Conservation (phyloP, 2,329 filamentous ascomycete species). For the Stachybotrys elegans region DNA sequence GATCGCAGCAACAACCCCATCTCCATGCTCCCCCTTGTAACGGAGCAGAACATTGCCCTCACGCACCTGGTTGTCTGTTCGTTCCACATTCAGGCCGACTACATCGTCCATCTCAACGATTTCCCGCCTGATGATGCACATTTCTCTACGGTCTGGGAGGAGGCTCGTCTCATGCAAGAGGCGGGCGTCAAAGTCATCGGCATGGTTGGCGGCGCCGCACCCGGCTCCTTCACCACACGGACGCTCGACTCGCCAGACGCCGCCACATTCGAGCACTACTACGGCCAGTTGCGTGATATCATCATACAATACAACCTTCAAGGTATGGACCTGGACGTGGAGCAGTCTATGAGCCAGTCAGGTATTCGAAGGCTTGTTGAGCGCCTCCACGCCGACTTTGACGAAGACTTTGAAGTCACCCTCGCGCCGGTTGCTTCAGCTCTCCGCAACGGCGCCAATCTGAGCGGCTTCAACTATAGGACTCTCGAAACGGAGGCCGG, state of each 20-base stretch:
- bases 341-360: constrained; percentile 66
- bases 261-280: constrained; percentile 67
- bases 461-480: constrained; percentile 79
- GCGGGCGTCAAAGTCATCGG: constrained; percentile 74
- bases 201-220: constrained; percentile 83
- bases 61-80: constrained; percentile 87
- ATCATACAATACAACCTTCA: constrained; percentile 58
- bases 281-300: constrained; percentile 61
- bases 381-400: constrained; percentile 64
- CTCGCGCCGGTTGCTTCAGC: constrained; percentile 79
- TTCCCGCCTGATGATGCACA: constrained; percentile 61
- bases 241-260: constrained; percentile 49
- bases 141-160: constrained; percentile 72
- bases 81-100: constrained; percentile 70
- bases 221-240: constrained; percentile 63
- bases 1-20: constrained; percentile 37
- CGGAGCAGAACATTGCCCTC: constrained; percentile 39
- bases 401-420: constrained; percentile 67
- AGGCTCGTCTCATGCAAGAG: constrained; percentile 66
- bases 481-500: constrained; percentile 65
- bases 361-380: constrained; percentile 65
- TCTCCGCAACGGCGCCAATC: constrained; percentile 51
- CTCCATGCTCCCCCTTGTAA: constrained; percentile 49
- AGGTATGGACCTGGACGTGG: constrained; percentile 74
- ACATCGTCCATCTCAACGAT: constrained; percentile 70